Percentiles rank a stretch among this genome's conserved stretches.
Evolutionary conservation across 139 green algal genomes (phyloP).

Genomic region (Chlamydomonas sphaeroides): DNA sequence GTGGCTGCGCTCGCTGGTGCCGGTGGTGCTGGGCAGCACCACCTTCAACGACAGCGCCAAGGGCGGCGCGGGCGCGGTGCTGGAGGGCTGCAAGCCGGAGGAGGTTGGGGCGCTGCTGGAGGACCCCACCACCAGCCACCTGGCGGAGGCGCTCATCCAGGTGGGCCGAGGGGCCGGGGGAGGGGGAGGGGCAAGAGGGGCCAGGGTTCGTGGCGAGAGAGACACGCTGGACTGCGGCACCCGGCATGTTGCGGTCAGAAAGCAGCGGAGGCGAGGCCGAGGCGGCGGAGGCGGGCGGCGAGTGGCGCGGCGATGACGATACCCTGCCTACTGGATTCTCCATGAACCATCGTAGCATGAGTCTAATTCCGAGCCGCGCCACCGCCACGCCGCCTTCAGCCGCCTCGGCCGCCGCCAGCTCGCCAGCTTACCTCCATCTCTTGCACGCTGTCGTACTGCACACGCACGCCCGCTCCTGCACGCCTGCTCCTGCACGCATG

Average conservation of each 20-base stretch:
- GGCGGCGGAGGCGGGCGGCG: no score
- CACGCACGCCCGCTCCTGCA: no score
- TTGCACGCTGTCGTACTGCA: no score
- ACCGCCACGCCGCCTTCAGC: no score
- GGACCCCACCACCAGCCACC: conserved; percentile 66
- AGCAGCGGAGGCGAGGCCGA: no score
- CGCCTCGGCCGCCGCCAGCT: no score
- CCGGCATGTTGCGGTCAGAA: no score
- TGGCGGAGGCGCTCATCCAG: conserved; percentile 64
- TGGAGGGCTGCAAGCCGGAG: conserved; percentile 46
- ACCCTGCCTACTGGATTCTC: conserved; percentile 24
- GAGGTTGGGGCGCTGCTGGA: conserved; percentile 50
- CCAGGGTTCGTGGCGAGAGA: no score
- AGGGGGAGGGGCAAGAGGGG: no score
- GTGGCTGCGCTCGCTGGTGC: conserved; percentile 54
- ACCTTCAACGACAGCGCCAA: conserved; percentile 47
- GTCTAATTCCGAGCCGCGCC: conserved; percentile 33
- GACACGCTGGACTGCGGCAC: no score
- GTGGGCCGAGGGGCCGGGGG: background rate
- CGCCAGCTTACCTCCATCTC: no score
- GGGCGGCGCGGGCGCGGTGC: conserved; percentile 39
- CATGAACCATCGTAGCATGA: conserved; percentile 28
- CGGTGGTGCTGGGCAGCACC: conserved; percentile 63
- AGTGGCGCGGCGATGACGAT: conserved; percentile 12
- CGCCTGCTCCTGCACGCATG: no score